Evolutionary conservation across 805 yeast species (phyloP), one percentile per base, ranked within the genome.

Genomic region (Kluyveromyces wickerhamii): DNA sequence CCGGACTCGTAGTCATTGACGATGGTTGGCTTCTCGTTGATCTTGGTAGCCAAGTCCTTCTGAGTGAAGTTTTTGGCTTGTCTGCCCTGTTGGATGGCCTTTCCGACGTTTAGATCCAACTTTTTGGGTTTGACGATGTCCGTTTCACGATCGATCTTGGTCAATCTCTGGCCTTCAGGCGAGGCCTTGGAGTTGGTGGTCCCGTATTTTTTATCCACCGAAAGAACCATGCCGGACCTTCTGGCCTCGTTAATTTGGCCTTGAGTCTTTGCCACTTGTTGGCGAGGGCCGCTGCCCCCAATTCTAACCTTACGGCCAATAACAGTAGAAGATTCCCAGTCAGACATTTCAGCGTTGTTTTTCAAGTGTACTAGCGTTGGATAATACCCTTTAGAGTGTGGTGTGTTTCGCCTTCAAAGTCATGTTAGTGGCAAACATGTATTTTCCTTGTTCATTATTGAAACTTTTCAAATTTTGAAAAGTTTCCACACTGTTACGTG

Each of bases 1-100:
- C 95, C 96, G 37, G 94, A 84, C 68, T 92, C 98, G 63, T 92
- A 92, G 57, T 92, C 98, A 63, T 86, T 88, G 55, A 92, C 78
- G 41, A 92, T 82, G 48, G 79, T 86, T 42, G 96, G 96, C 69
- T 92, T 92, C 67, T 92, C 98, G 60, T 88, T 89, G 55, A 89
- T 74, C 60, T 81, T 83, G 38, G 95, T 86, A 51, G 98, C 98
- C 52, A 92, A 72, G 51, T 92, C 98, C 72, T 92, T 92, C 64
- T 92, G 98, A 7, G 96, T 80, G 57, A 88, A 59, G 53, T 76
- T 74, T 71, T 87, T 86, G 40, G 84, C 96, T 52, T 77, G 79
- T 67, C 98, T 79, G 23, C 82, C 95, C 58, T 77, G 70, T 34
- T 77, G 72, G 48, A 92, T 87, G 36, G 89, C 81, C 58, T 80